Evolutionary conservation across 2,329 filamentous ascomycete species (phyloP).

Genomic region (Trichoderma citrinoviride): DNA sequence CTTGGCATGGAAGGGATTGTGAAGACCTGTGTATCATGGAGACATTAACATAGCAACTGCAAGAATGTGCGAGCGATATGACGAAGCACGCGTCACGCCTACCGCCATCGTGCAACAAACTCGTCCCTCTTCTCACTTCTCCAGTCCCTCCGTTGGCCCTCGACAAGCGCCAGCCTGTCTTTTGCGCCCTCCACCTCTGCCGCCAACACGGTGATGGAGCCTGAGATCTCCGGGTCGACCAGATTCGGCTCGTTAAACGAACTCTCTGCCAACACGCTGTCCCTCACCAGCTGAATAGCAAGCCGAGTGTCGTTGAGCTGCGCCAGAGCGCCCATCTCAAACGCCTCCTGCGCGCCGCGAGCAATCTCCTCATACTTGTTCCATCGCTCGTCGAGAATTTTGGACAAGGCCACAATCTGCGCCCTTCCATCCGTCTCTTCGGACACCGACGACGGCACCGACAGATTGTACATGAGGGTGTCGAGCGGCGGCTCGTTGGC

Average conservation of each 20-base stretch:
- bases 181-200: slow-evolving; percentile 45
- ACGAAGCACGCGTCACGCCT: not conserved
- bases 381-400: slow-evolving; percentile 40
- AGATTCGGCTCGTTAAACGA: slow-evolving; percentile 48
- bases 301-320: slow-evolving; percentile 48
- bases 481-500: slow-evolving; percentile 43
- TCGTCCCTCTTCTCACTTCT: slow-evolving; percentile 50
- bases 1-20: too few species aligned
- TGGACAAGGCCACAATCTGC: slow-evolving; percentile 35
- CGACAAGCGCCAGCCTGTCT: slow-evolving; percentile 39
- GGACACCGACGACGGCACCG: slow-evolving; percentile 40
- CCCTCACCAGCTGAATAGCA: slow-evolving; percentile 49
- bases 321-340: slow-evolving; percentile 44
- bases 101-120: slow-evolving; percentile 40
- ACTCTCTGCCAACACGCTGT: slow-evolving; percentile 54
- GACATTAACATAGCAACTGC: too few species aligned
- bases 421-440: slow-evolving; percentile 30
- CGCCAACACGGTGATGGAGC: slow-evolving; percentile 46
- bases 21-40: too few species aligned
- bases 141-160: slow-evolving; percentile 37
- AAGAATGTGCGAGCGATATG: too few species aligned
- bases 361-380: slow-evolving; percentile 46
- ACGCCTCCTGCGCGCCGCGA: slow-evolving; percentile 47
- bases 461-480: slow-evolving; percentile 48
- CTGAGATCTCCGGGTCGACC: slow-evolving; percentile 52